A percentile compares a stretch with the other conserved stretches of the same genome.
Evolutionary conservation across 179 eudicot genomes (phyloP).

Genomic region (Vitellaria paradoxa): DNA sequence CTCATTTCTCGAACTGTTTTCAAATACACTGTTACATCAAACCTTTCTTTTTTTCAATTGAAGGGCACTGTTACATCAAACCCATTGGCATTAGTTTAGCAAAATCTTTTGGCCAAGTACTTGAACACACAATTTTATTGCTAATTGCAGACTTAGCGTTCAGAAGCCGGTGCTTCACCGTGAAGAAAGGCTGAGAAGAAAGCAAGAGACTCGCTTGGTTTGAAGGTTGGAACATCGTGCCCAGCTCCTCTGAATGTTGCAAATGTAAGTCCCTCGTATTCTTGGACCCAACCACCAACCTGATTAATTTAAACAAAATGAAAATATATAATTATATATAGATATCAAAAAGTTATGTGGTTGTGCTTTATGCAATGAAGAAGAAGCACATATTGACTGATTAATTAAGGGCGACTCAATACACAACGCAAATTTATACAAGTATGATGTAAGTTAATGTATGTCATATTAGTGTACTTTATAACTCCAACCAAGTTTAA

Average conservation of each 20-base stretch:
- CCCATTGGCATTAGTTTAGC: background rate
- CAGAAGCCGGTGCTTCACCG: constrained; percentile 46
- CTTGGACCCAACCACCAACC: constrained; percentile 93
- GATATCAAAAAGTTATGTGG: background rate
- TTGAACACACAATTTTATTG: background rate
- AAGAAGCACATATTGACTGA: background rate
- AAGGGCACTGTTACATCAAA: background rate
- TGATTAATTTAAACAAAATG: constrained; percentile 18
- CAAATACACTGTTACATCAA: background rate
- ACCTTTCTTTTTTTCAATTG: too few species aligned
- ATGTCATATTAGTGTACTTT: too few species aligned
- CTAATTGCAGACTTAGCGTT: constrained; percentile 19
- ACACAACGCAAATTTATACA: background rate
- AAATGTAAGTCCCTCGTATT: constrained; percentile 71
- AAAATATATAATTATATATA: too few species aligned
- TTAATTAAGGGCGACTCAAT: background rate
- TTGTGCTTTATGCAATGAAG: background rate
- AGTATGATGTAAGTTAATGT: too few species aligned
- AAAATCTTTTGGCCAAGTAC: background rate
- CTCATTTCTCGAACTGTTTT: background rate
- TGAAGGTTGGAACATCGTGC: constrained; percentile 82
- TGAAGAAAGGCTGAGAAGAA: constrained; percentile 65
- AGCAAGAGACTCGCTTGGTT: constrained; percentile 80
- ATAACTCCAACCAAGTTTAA: too few species aligned
- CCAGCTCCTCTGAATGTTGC: constrained; percentile 96